phyloP scores from a whole-genome alignment of 805 yeast species.

The Candida nitratophila region DNA sequence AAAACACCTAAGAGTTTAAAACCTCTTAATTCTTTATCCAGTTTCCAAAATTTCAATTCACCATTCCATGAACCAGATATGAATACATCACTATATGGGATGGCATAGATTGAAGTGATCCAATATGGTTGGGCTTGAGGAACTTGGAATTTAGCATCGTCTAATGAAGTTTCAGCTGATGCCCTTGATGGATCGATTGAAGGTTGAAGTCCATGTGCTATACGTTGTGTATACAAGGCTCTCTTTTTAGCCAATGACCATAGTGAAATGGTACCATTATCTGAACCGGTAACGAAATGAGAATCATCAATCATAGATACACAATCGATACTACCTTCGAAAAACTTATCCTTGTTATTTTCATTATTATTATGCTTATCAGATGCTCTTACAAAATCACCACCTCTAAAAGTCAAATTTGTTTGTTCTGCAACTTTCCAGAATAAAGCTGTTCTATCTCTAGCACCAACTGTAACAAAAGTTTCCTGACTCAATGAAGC shows the following conservation, averaged over 20 bases:
- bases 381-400: constrained; percentile 46
- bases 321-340: constrained; percentile 87
- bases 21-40: constrained; percentile 55
- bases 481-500: constrained; percentile 79
- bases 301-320: constrained; percentile 89
- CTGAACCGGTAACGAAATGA: constrained; percentile 91
- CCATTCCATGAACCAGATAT: constrained; percentile 90
- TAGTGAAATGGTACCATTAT: constrained; percentile 81
- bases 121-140: constrained; percentile 75
- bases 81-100: constrained; percentile 81
- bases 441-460: constrained; percentile 91
- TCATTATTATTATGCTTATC: constrained; percentile 25
- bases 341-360: constrained; percentile 27
- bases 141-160: constrained; percentile 38
- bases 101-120: constrained; percentile 74
- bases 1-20: constrained; percentile 54
- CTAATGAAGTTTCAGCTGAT: constrained; percentile 40
- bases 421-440: constrained; percentile 98
- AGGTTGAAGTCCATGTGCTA: constrained; percentile 68
- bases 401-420: constrained; percentile 88
- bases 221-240: constrained; percentile 61
- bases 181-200: constrained; percentile 38
- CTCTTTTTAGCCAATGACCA: constrained; percentile 92
- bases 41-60: constrained; percentile 66
- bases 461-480: constrained; percentile 91